Percentiles rank a stretch among this genome's conserved stretches.
These are phyloP conservation scores for Conidiobolus incongruus DNA, from an alignment of 371 early-diverging fungal genomes.

Conservation along the genomic window DNA sequence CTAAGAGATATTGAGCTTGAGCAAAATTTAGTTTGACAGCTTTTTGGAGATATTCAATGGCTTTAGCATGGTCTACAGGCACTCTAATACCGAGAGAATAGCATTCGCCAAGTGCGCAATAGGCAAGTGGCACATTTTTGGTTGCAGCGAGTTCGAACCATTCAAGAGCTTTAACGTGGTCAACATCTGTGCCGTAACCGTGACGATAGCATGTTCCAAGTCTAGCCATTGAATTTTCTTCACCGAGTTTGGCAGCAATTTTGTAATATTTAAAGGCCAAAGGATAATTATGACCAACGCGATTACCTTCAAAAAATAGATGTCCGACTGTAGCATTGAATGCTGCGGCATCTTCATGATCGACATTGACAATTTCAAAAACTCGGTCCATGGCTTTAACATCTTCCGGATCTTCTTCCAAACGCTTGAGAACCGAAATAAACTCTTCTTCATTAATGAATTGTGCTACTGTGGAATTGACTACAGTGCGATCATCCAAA, in stretches of 20 bases:
- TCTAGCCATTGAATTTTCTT: slow-evolving; percentile 15
- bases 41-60: slow-evolving; percentile 48
- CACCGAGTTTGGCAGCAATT: slow-evolving; percentile 14
- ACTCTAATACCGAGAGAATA: slow-evolving; percentile 50
- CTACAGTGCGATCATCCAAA: neutral
- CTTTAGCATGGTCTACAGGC: slow-evolving; percentile 33
- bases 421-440: neutral
- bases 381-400: neutral
- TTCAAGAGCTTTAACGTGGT: slow-evolving; percentile 22
- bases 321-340: neutral
- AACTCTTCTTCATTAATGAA: slow-evolving; percentile 1
- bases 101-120: slow-evolving; percentile 63
- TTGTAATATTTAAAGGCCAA: slow-evolving; percentile 15
- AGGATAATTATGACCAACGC: neutral
- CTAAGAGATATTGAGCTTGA: slow-evolving; percentile 47
- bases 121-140: slow-evolving; percentile 41
- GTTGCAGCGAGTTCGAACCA: slow-evolving; percentile 19
- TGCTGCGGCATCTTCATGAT: neutral
- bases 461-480: neutral
- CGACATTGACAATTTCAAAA: neutral
- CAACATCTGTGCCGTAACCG: slow-evolving; percentile 8
- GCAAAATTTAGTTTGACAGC: slow-evolving; percentile 56
- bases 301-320: slow-evolving; percentile 2
- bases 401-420: neutral
- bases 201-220: slow-evolving; percentile 28